phyloP scores from a whole-genome alignment of 805 yeast species.

The Groenewaldozyma tartarivorans region DNA sequence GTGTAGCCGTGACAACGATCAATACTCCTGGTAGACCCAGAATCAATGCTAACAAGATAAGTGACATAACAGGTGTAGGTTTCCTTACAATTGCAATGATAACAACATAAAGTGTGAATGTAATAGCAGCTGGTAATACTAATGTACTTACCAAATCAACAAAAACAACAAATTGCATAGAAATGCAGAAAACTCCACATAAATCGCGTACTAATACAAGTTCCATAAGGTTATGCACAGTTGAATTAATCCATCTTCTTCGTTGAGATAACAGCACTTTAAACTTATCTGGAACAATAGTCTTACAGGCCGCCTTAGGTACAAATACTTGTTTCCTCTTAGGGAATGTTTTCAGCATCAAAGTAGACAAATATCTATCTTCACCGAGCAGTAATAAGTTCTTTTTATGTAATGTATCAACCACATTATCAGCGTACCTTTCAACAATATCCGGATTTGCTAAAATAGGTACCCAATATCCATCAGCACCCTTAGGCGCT shows the following conservation, averaged over 20 bases:
- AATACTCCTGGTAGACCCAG: constrained; percentile 80
- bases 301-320: constrained; percentile 87
- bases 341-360: constrained; percentile 85
- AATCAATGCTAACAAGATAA: constrained; percentile 64
- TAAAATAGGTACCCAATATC: constrained; percentile 87
- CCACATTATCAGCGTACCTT: constrained; percentile 77
- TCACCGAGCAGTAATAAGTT: constrained; percentile 81
- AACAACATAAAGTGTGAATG: constrained; percentile 73
- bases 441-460: constrained; percentile 93
- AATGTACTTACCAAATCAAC: constrained; percentile 83
- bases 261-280: constrained; percentile 79
- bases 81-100: constrained; percentile 57
- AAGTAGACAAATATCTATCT: constrained; percentile 74
- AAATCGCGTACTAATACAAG: constrained; percentile 74
- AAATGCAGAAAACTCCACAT: constrained; percentile 91
- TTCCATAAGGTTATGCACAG: constrained; percentile 89
- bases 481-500: constrained; percentile 57
- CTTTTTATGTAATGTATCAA: constrained; percentile 77
- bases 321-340: constrained; percentile 80
- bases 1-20: constrained; percentile 72
- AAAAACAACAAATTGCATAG: constrained; percentile 85
- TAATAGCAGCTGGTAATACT: constrained; percentile 80
- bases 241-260: constrained; percentile 95
- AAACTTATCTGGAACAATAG: constrained; percentile 76
- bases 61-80: constrained; percentile 73